Evolutionary conservation across 163 green algal genomes (phyloP).

Genomic region (Scenedesmus sp.): DNA sequence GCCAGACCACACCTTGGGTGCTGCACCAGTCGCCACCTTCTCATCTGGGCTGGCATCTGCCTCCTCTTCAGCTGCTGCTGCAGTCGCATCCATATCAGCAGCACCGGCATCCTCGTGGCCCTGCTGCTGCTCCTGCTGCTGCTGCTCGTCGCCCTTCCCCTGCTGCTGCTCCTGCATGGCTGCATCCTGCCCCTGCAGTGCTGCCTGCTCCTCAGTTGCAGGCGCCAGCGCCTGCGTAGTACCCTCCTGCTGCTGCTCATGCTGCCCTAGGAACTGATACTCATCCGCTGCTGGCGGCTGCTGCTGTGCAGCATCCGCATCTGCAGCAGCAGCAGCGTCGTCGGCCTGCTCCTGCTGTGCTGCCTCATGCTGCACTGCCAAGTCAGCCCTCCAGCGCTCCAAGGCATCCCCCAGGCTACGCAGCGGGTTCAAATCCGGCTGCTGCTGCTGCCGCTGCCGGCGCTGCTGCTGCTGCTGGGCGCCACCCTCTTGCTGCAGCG

Average conservation of each 20-base stretch:
- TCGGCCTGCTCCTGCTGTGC: constrained; percentile 49
- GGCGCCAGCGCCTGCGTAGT: constrained; percentile 85
- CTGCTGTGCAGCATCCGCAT: constrained; percentile 41
- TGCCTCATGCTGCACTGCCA: constrained; percentile 76
- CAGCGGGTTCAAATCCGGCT: constrained; percentile 79
- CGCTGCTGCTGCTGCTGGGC: constrained; percentile 46
- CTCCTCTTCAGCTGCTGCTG: constrained; percentile 58
- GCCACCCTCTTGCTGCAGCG: constrained; percentile 33
- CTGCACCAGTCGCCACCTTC: constrained; percentile 50
- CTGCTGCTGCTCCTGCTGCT: constrained; percentile 55
- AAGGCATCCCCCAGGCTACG: constrained; percentile 87
- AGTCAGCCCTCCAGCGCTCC: constrained; percentile 85
- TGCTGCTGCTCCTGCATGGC: constrained; percentile 55
- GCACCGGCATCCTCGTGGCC: constrained; percentile 47
- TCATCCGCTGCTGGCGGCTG: constrained; percentile 54
- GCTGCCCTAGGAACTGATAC: constrained; percentile 75
- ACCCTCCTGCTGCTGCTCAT: constrained; percentile 62
- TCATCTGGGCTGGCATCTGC: constrained; percentile 51
- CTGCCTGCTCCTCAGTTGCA: constrained; percentile 92
- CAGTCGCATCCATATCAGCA: not conserved
- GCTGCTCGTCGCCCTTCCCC: constrained; percentile 18
- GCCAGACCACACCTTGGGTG: constrained; percentile 59
- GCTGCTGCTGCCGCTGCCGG: constrained; percentile 46
- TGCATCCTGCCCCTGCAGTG: constrained; percentile 55
- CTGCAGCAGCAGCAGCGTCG: constrained; percentile 5